Evolutionary conservation across 768 basidiomycete species (phyloP).

Genomic region (Flagelloscypha sp.): DNA sequence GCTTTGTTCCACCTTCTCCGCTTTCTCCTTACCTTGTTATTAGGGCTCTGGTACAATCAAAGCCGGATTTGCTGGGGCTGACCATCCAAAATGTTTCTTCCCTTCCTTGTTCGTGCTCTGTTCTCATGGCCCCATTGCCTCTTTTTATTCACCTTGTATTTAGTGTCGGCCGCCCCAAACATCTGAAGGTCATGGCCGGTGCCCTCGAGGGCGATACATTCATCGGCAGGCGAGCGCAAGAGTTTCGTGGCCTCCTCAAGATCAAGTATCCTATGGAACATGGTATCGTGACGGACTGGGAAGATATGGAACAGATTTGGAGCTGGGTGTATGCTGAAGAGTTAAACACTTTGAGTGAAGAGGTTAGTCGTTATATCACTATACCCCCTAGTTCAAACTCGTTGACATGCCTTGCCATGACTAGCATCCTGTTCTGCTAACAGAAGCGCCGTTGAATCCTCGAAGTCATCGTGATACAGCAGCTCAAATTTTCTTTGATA

Average conservation of each 20-base stretch:
- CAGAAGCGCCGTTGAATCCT: constrained; percentile 96
- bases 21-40: constrained; percentile 16
- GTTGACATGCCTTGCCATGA: constrained; percentile 6
- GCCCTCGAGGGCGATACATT: constrained; percentile 95
- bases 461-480: constrained; percentile 93
- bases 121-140: constrained; percentile 18
- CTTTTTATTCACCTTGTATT: constrained; percentile 1
- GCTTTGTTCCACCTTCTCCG: constrained; percentile 20
- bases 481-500: constrained; percentile 99
- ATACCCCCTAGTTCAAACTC: background rate
- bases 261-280: constrained; percentile 99
- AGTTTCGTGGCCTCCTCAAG: constrained; percentile 90
- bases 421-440: constrained; percentile 94
- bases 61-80: constrained; percentile 97
- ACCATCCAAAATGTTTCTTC: constrained; percentile 99
- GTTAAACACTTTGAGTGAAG: constrained; percentile 90
- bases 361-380: constrained; percentile 47
- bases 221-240: constrained; percentile 92
- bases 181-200: constrained; percentile 95
- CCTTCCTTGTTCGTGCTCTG: constrained; percentile 84
- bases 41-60: constrained; percentile 98
- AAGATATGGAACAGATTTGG: constrained; percentile 99
- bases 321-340: constrained; percentile 96
- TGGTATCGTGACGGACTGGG: constrained; percentile 99
- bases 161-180: constrained; percentile 95